Conservation (phyloP, 139 green algal genomes). For the Volvox africanus region DNA sequence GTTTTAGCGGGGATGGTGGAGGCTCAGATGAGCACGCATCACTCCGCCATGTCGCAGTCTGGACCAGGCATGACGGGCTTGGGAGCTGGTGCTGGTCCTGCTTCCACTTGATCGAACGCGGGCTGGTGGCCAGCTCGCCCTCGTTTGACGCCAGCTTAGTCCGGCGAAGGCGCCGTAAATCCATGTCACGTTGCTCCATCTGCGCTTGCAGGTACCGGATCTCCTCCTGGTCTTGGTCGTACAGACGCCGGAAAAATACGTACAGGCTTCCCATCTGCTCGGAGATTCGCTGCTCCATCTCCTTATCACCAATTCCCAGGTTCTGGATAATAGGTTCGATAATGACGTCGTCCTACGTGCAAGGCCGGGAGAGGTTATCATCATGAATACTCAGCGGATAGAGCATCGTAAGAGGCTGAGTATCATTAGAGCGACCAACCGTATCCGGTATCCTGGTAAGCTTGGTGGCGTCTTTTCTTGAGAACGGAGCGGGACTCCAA, state of each 20-base stretch:
- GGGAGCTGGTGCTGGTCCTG: background rate
- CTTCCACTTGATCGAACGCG: too few species aligned
- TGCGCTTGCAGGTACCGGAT: slow-evolving; percentile 42
- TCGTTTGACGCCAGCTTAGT: background rate
- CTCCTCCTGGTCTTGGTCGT: slow-evolving; percentile 55
- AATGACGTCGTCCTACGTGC: slow-evolving; percentile 43
- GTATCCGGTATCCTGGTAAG: background rate
- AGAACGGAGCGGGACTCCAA: too few species aligned
- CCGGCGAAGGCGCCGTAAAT: slow-evolving; percentile 14
- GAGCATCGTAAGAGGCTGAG: too few species aligned
- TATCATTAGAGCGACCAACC: background rate
- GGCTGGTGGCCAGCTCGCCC: background rate
- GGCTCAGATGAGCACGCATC: background rate
- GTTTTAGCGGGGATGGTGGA: background rate
- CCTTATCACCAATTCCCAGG: slow-evolving; percentile 31
- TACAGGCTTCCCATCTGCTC: slow-evolving; percentile 54
- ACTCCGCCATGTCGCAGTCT: background rate
- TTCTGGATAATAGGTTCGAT: slow-evolving; percentile 50
- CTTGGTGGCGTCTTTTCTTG: too few species aligned
- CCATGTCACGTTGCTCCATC: slow-evolving; percentile 34
- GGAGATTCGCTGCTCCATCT: slow-evolving; percentile 45
- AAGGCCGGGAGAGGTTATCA: background rate
- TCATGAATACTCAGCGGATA: too few species aligned
- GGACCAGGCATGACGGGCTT: background rate
- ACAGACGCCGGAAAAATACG: slow-evolving; percentile 56